phyloP scores from a whole-genome alignment of 208 protist species.

The Acanthamoeba quina region DNA sequence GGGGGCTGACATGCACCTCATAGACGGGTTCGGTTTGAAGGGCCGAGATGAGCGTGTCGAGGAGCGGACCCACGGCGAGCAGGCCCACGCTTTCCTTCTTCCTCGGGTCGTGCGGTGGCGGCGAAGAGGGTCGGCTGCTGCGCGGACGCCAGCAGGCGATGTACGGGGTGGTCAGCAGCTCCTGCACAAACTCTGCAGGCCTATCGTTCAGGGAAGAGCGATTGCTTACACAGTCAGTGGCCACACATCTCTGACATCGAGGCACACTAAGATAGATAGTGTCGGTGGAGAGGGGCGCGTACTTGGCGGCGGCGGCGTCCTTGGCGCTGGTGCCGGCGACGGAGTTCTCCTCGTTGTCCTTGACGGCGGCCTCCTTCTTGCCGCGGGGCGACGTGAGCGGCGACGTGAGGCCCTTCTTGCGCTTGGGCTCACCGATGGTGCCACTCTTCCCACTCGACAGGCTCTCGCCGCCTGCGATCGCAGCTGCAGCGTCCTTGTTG shows the following conservation, averaged over 20 bases:
- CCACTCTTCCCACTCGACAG: neutral
- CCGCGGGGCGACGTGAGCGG: neutral
- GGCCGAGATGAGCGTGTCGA: constrained; percentile 25
- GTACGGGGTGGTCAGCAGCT: neutral
- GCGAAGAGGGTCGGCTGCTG: neutral
- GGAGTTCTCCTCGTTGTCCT: neutral
- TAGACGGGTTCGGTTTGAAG: constrained; percentile 31
- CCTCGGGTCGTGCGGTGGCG: neutral
- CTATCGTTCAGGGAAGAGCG: neutral
- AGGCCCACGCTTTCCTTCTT: constrained; percentile 22
- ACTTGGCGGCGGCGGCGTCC: neutral
- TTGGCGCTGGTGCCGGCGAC: neutral
- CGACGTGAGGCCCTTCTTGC: neutral
- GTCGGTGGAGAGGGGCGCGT: too few relatives aligned
- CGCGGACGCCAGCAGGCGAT: constrained; percentile 23
- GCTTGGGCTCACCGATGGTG: neutral
- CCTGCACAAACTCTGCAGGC: neutral
- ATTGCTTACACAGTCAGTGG: neutral
- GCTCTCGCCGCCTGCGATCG: neutral
- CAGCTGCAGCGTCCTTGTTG: neutral
- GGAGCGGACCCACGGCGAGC: neutral
- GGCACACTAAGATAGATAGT: neutral
- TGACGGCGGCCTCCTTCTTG: neutral
- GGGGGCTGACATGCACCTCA: neutral
- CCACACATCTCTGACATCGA: too few relatives aligned